Base-by-base conservation (phyloP, 1,284 basidiomycete genomes). In the Microbotryum silenes-acaulis region DNA sequence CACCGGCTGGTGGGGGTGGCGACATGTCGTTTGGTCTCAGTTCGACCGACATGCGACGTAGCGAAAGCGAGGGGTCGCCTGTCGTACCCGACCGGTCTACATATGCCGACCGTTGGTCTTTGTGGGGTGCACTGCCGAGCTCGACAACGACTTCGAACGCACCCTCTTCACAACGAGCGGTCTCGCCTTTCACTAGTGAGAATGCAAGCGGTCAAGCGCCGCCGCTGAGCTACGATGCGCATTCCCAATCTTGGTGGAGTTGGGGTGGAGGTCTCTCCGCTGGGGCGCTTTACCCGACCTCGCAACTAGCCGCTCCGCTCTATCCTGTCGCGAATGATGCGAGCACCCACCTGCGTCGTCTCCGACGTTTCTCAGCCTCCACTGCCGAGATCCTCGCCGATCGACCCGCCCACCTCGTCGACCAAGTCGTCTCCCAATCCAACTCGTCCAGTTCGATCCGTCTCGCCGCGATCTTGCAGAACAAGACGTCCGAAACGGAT, bases 21-120 rank as follows among this genome's bases (percentile, higher is more conserved):
- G 45, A 25, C 25, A 27, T 12, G 20, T 33, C 45, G 20, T n/a
- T 31, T n/a, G 20, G 18, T 51, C 49, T 20, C 21, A 29, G 12
- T 27, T 52, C 50, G 18, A n/a, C 50, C 57, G 57, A 58, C 25
- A 58, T 58, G 57, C 33, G 50, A 21, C 42, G 57, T 20, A 52
- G 50, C 25, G 57, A 47, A 37, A 58, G 57, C 29, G 57, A 52
- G 18, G 57, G 37, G 6, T 58, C 57, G 23, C 25, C 51, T 5
- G 25, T 20, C 37, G 18, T 54, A 18, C 37, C 37, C 52, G 37
- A 54, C 27, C 56, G 56, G 45, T 25, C 33, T 12, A 4, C 31
- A 7, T 29, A 44, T 23, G 48, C 29, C n/a, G 56, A 57, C 6
- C 44, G 10, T 12, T 57, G 56, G 48, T 50, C 47, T 8, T 49